These are phyloP conservation scores for Penicillium coffeae DNA, from an alignment of 495 filamentous ascomycete genomes.

Conservation along the genomic window DNA sequence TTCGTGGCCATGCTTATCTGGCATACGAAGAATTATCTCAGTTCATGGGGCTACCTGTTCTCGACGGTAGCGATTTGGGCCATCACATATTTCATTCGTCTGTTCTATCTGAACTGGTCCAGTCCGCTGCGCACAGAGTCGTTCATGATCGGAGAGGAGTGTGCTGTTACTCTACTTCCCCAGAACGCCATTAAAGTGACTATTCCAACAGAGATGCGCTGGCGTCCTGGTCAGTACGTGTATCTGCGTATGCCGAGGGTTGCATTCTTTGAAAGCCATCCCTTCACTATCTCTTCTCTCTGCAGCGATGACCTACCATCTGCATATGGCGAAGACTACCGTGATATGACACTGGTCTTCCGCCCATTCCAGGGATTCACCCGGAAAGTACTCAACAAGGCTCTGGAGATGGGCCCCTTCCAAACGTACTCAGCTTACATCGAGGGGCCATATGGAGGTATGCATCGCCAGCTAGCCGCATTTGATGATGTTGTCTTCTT, in stretches of 20 bases:
- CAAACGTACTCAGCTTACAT: conserved; percentile 86
- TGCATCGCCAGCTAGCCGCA: conserved; percentile 84
- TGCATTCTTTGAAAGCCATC: conserved; percentile 85
- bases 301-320: conserved; percentile 86
- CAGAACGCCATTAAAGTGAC: conserved; percentile 93
- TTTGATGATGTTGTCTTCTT: conserved; percentile 93
- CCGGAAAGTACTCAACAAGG: conserved; percentile 67
- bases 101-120: conserved; percentile 81
- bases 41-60: conserved; percentile 87
- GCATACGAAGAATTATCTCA: conserved; percentile 91
- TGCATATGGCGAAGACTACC: conserved; percentile 76
- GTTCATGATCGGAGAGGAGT: conserved; percentile 83
- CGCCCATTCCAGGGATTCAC: conserved; percentile 90
- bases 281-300: conserved; percentile 90
- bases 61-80: conserved; percentile 78
- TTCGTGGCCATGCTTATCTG: conserved; percentile 88
- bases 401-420: conserved; percentile 75
- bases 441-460: conserved; percentile 92
- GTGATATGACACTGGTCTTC: conserved; percentile 88
- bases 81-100: conserved; percentile 56
- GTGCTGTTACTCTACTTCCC: conserved; percentile 78
- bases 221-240: conserved; percentile 91
- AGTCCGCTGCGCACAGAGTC: conserved; percentile 69
- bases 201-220: conserved; percentile 85
- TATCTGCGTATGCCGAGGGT: conserved; percentile 93